Evolutionary conservation across 768 basidiomycete genomes (phyloP), one percentile per base, ranked within the genome.

Genomic region (Artomyces pyxidatus): DNA sequence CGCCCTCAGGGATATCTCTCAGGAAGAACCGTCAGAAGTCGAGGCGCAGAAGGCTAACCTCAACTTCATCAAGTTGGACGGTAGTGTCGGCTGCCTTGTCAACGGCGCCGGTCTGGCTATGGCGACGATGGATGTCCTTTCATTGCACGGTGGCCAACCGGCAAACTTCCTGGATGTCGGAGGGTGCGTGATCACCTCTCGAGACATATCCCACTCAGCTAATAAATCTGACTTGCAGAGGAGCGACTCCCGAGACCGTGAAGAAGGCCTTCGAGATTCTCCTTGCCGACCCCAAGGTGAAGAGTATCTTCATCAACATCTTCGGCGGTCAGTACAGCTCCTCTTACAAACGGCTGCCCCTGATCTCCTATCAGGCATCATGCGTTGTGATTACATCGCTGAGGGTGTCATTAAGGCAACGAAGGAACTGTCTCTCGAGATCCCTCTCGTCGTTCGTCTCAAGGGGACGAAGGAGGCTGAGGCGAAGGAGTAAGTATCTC

Each of bases 91-190:
- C 25, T 99, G 96, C 71, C 73, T 99, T 45, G 96, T 99, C 54
- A 99, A 99, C 60, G 96, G 96, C 60, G 96, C 96, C 45, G 96
- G 96, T 61, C 73, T 99, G 53, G 96, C 96, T 44, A 99, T 99
- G 96, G 96, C 96, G 30, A 99, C 96, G 48, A 98, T 99, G 96
- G 96, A 99, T 61, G 95, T 98, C n/a, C 76, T 99, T 49, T 81
- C 93, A 42, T 73, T 96, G 45, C 90, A 97, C 63, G 96, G 96
- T 42, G 96, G 91, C 45, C 85, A 94, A 58, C 96, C 96, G 4
- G 96, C 96, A 47, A 98, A 99, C 68, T 99, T 99, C 79, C 76
- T 98, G 52, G 96, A 99, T 60, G 94, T 97, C 49, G 96, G 96
- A 74, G 96, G 92, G 85, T 88, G 61, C 51, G 74, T 55, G 30